Evolutionary conservation across 106 monocot species (phyloP).

Genomic region (Dioscorea dumetorum): DNA sequence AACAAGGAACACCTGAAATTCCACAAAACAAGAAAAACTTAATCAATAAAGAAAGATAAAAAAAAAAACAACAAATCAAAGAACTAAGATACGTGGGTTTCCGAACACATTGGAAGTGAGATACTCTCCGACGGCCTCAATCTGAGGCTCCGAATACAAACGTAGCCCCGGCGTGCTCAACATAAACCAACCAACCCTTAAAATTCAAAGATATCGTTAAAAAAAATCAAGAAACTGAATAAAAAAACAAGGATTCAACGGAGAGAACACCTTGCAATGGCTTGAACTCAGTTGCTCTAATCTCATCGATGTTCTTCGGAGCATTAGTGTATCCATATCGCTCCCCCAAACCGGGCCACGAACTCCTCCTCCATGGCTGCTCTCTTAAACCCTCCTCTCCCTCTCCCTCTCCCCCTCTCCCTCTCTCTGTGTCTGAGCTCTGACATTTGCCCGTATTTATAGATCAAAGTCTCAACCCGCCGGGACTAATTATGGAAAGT

Average conservation of each 20-base stretch:
- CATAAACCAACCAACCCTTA: slow-evolving; percentile 66
- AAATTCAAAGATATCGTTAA: neutral
- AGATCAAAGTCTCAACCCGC: no score
- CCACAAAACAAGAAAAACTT: neutral
- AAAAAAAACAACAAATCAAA: neutral
- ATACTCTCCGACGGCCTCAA: slow-evolving; percentile 56
- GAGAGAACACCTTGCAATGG: slow-evolving; percentile 60
- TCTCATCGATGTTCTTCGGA: slow-evolving; percentile 69
- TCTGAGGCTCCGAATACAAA: slow-evolving; percentile 86
- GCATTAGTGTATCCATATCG: slow-evolving; percentile 77
- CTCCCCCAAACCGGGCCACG: slow-evolving; percentile 41
- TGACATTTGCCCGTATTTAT: no score
- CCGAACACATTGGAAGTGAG: slow-evolving; percentile 72
- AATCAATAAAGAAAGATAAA: neutral
- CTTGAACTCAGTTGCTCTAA: slow-evolving; percentile 77
- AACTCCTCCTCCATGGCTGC: slow-evolving; percentile 46
- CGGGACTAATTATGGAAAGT: no score
- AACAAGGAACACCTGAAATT: slow-evolving; percentile 22
- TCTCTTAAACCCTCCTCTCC: neutral
- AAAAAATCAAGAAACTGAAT: neutral
- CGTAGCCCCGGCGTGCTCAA: slow-evolving; percentile 90
- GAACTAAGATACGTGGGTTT: slow-evolving; percentile 84
- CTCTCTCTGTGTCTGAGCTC: no score
- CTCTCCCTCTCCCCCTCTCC: neutral
- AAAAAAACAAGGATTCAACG: neutral